These are phyloP conservation scores for Jamesozyma piceae DNA, from an alignment of 805 yeast genomes.

Conservation along the genomic window DNA sequence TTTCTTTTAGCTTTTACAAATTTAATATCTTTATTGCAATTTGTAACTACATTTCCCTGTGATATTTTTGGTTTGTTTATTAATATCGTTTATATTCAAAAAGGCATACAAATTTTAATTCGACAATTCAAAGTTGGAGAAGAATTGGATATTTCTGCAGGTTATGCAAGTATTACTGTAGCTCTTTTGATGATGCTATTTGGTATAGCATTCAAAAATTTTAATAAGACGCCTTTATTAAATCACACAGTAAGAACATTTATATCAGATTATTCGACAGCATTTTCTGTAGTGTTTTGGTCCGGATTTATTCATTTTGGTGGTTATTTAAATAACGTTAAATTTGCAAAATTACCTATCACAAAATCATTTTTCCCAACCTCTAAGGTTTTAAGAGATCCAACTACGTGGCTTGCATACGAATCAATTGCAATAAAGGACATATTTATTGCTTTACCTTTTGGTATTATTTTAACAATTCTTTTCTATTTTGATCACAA, in stretches of 20 bases:
- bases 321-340: constrained; percentile 50
- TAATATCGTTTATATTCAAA: constrained; percentile 77
- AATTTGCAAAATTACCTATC: constrained; percentile 57
- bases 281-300: constrained; percentile 75
- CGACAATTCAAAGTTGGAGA: constrained; percentile 47
- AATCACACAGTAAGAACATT: constrained; percentile 53
- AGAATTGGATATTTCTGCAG: constrained; percentile 22
- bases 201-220: constrained; percentile 57
- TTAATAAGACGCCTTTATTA: constrained; percentile 48
- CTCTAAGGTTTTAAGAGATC: constrained; percentile 15
- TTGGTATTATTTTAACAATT: constrained; percentile 75
- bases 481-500: constrained; percentile 93
- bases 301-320: constrained; percentile 92
- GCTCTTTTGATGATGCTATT: constrained; percentile 67
- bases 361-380: constrained; percentile 74
- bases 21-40: constrained; percentile 54
- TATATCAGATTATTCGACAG: constrained; percentile 80
- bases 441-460: constrained; percentile 85
- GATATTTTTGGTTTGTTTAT: constrained; percentile 91
- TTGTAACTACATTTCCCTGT: constrained; percentile 75
- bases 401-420: constrained; percentile 34
- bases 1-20: constrained; percentile 61
- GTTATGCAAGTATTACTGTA: constrained; percentile 67
- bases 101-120: constrained; percentile 75
- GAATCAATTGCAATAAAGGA: constrained; percentile 46